Evolutionary conservation across 306 rosid genomes (phyloP), one percentile per base, ranked within the genome.

Genomic region (Fragaria iinumae): DNA sequence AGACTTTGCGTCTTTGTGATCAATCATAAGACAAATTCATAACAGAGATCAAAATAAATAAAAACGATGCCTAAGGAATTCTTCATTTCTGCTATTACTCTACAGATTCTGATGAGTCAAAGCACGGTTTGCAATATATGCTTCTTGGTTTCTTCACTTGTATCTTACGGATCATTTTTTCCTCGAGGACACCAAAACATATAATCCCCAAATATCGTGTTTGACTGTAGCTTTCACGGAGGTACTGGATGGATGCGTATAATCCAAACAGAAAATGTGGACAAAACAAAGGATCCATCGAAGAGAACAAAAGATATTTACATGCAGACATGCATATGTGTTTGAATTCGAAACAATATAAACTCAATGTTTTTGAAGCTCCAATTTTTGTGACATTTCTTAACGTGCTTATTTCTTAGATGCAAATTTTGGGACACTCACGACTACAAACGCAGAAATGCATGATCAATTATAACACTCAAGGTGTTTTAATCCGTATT

Each of bases 81-180:
- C 64, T 59, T 32, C 36, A 32, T 43, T 16, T 60, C 20, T 11
- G 18, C 7, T 10, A 18, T 38, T 14, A 7, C 45, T 57, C 1
- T 39, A 8, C 13, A n/a, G 71, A 62, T 71, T 78, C 82, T 49
- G 64, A 59, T 23, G 72, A 78, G 82, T 49, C 77, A 62, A 79
- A 49, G 77, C 82, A 72, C 82, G 43, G 29, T 48, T 71, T 72
- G 82, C 73, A 63, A 79, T 63, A 79, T 71, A 79, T 71, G 69
- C 82, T 71, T 71, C 72, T 79, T 25, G 72, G 82, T 41, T 62
- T 72, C 41, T 70, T 63, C 76, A 63, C 6, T 36, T 10, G 39
- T 36, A 63, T 71, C 44, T 36, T 34, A 49, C 53, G 73, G 81
- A 71, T 55, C 81, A 36, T 47, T 38, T 36, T 69, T 60, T 71